Percentiles rank a stretch among this genome's conserved stretches.
These are phyloP conservation scores for Naganishia kalamii DNA, from an alignment of 768 basidiomycete species.

Conservation along the genomic window DNA sequence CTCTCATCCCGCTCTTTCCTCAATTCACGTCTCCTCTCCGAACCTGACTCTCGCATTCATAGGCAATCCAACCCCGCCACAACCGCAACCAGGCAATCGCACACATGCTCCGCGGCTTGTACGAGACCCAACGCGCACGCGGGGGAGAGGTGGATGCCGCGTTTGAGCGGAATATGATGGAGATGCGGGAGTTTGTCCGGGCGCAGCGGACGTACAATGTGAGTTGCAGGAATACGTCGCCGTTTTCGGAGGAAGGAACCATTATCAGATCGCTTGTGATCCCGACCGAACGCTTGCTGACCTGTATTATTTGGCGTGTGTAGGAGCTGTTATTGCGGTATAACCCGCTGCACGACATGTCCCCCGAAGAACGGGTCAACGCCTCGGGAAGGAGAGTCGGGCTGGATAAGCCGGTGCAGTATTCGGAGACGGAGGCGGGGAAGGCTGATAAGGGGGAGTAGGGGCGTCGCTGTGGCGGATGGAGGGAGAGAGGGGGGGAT, in stretches of 20 bases:
- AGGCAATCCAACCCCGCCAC: conserved; percentile 21
- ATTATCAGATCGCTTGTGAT: neutral
- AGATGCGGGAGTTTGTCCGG: conserved; percentile 55
- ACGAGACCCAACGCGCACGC: conserved; percentile 1
- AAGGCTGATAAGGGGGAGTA: neutral
- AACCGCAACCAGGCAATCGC: conserved; percentile 18
- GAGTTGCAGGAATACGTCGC: no score
- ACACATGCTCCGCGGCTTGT: conserved; percentile 17
- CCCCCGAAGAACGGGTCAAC: conserved; percentile 68
- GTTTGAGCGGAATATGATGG: conserved; percentile 28
- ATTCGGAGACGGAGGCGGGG: conserved; percentile 21
- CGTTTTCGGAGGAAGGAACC: no score
- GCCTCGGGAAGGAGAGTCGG: conserved; percentile 84
- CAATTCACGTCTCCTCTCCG: neutral
- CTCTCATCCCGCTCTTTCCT: neutral
- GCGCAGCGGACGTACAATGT: conserved; percentile 75
- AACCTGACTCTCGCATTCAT: neutral
- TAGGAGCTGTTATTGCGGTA: conserved; percentile 77
- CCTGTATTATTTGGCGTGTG: neutral
- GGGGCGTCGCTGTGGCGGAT: neutral
- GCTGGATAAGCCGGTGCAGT: conserved; percentile 65
- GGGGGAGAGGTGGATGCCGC: neutral
- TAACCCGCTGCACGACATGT: conserved; percentile 75
- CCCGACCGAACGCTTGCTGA: neutral
- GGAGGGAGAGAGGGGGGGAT: neutral